Conservation (phyloP, 2,329 filamentous ascomycete species). For the Coleophoma crateriformis region DNA sequence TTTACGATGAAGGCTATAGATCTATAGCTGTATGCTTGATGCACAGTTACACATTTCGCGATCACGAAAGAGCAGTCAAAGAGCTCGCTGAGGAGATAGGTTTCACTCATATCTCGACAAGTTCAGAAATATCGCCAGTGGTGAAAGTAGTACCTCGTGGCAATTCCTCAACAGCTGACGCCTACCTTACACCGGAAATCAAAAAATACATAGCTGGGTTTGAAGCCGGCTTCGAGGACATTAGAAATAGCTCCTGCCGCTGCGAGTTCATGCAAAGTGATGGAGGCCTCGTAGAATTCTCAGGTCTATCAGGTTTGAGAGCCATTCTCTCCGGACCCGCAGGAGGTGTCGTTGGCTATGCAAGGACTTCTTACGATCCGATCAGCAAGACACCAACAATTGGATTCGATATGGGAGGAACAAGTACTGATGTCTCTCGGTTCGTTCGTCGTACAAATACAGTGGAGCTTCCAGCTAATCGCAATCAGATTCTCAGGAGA, state of each 20-base stretch:
- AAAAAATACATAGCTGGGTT: constrained; percentile 62
- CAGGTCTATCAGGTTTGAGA: constrained; percentile 53
- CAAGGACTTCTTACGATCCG: constrained; percentile 79
- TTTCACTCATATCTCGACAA: constrained; percentile 59
- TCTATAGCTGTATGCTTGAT: constrained; percentile 62
- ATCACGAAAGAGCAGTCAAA: constrained; percentile 56
- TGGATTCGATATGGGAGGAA: constrained; percentile 83
- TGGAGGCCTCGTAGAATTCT: constrained; percentile 35
- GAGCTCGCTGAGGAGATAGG: constrained; percentile 56
- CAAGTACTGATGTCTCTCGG: constrained; percentile 65
- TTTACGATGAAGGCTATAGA: constrained; percentile 52
- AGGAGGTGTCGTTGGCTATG: constrained; percentile 66
- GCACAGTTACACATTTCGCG: constrained; percentile 62
- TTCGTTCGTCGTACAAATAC: constrained; percentile 36
- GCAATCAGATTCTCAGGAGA: constrained; percentile 49
- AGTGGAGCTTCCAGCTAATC: constrained; percentile 33
- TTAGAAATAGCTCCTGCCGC: constrained; percentile 46
- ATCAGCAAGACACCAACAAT: constrained; percentile 77
- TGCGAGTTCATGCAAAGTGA: constrained; percentile 62
- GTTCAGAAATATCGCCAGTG: constrained; percentile 63
- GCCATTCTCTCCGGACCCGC: constrained; percentile 62
- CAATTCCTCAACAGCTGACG: constrained; percentile 61
- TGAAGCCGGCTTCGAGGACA: constrained; percentile 54
- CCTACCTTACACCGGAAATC: constrained; percentile 62
- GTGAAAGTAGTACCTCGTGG: constrained; percentile 62